Percentiles rank a stretch among this genome's conserved stretches.
phyloP scores from a whole-genome alignment of 1,284 basidiomycete species.

The Naganishia sp. region DNA sequence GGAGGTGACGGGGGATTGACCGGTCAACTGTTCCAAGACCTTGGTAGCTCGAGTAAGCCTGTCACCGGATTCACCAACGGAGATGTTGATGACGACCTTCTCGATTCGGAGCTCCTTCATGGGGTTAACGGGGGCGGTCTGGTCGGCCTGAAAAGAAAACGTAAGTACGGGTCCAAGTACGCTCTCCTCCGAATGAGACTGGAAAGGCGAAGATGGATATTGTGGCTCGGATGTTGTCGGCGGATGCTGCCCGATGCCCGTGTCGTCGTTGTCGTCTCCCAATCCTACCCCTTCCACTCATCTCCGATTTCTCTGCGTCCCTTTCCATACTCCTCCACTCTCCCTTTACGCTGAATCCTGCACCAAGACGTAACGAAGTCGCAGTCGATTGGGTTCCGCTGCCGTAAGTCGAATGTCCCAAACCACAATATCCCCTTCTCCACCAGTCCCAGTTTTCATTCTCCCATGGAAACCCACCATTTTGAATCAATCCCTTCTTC shows the following conservation, averaged over 20 bases:
- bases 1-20: conserved; percentile 98
- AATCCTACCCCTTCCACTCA: neutral
- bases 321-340: neutral
- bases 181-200: no score
- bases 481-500: conserved; percentile 30
- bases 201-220: no score
- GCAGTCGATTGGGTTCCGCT: neutral
- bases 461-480: conserved; percentile 19
- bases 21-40: conserved; percentile 98
- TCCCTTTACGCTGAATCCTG: neutral
- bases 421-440: conserved; percentile 10
- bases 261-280: neutral
- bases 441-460: neutral
- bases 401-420: neutral
- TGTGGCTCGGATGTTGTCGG: no score
- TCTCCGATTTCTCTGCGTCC: neutral
- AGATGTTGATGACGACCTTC: conserved; percentile 99
- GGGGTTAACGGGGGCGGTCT: conserved; percentile 82
- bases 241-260: no score
- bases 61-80: conserved; percentile 99
- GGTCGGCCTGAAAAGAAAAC: conserved; percentile 68
- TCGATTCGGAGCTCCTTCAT: conserved; percentile 97
- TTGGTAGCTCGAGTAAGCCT: conserved; percentile 98
- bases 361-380: neutral
- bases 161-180: no score